phyloP scores from a whole-genome alignment of 805 yeast species.

The Ogataea thermomethanolica region DNA sequence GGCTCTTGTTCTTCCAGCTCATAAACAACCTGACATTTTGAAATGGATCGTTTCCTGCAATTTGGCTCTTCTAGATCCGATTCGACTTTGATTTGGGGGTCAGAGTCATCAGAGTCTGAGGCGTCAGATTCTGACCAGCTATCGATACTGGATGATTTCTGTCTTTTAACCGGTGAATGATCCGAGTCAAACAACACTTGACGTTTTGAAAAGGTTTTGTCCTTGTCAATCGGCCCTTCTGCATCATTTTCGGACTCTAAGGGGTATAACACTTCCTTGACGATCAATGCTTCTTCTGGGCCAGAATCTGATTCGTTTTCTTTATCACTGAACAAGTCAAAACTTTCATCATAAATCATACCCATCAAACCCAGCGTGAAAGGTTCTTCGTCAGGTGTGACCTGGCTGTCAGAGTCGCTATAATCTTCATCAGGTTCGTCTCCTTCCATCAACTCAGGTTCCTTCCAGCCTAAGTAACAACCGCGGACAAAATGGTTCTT shows the following conservation, averaged over 20 bases:
- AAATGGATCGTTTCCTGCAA: conserved; percentile 1
- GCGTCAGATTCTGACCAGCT: no score
- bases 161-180: no score
- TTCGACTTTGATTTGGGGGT: conserved; percentile 4
- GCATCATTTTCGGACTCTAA: not conserved
- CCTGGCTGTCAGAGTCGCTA: conserved; percentile 4
- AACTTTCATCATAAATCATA: conserved; percentile 1
- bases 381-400: conserved; percentile 5
- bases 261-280: conserved; percentile 2
- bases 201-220: no score
- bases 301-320: conserved; percentile 12
- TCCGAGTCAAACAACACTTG: no score
- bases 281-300: conserved; percentile 13
- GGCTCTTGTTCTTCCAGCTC: conserved; percentile 6
- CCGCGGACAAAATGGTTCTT: not conserved
- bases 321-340: not conserved
- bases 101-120: not conserved
- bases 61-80: conserved; percentile 2
- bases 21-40: conserved; percentile 1
- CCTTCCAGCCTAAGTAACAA: conserved; percentile 1
- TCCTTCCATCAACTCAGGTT: not conserved
- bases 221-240: not conserved
- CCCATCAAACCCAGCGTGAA: not conserved
- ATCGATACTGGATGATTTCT: no score
- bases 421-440: not conserved